Conservation (phyloP, 2,329 filamentous ascomycete genomes). For the Paraphoma chrysanthemicola region DNA sequence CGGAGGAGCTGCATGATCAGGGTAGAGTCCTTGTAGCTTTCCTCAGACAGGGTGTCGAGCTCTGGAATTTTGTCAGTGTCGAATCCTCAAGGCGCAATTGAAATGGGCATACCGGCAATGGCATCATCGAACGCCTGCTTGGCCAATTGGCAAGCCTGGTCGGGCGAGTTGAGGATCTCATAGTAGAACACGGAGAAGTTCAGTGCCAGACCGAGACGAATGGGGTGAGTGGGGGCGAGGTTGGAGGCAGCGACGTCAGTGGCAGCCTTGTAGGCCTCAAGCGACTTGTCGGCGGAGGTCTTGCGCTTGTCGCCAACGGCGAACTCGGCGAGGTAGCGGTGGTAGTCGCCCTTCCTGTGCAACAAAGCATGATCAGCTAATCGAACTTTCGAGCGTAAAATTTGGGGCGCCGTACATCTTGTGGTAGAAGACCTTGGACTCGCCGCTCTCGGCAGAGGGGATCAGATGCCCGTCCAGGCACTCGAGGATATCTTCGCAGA, state of each 20-base stretch:
- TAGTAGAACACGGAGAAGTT: slow-evolving; percentile 99
- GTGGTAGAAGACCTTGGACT: slow-evolving; percentile 99
- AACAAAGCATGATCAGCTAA: slow-evolving; percentile 29
- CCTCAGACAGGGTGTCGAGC: slow-evolving; percentile 95
- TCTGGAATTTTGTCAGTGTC: slow-evolving; percentile 60
- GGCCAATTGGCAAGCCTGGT: slow-evolving; percentile 96
- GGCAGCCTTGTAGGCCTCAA: slow-evolving; percentile 95
- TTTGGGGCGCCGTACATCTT: slow-evolving; percentile 77
- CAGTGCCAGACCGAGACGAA: slow-evolving; percentile 87
- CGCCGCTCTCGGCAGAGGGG: slow-evolving; percentile 89
- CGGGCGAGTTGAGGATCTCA: slow-evolving; percentile 97
- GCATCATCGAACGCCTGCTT: slow-evolving; percentile 97
- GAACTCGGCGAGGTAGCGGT: slow-evolving; percentile 98
- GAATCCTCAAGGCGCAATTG: background rate
- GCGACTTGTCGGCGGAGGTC: slow-evolving; percentile 89
- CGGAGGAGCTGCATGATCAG: slow-evolving; percentile 98
- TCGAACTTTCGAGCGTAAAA: background rate
- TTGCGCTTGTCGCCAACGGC: slow-evolving; percentile 94
- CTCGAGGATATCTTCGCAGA: slow-evolving; percentile 96
- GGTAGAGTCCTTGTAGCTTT: slow-evolving; percentile 99
- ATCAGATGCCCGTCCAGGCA: slow-evolving; percentile 95
- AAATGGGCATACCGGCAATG: slow-evolving; percentile 72
- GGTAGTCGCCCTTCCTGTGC: slow-evolving; percentile 96
- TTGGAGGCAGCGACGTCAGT: slow-evolving; percentile 90
- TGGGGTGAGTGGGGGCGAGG: slow-evolving; percentile 89